phyloP scores from a whole-genome alignment of 768 basidiomycete species.

The Sarcomyxa edulis region DNA sequence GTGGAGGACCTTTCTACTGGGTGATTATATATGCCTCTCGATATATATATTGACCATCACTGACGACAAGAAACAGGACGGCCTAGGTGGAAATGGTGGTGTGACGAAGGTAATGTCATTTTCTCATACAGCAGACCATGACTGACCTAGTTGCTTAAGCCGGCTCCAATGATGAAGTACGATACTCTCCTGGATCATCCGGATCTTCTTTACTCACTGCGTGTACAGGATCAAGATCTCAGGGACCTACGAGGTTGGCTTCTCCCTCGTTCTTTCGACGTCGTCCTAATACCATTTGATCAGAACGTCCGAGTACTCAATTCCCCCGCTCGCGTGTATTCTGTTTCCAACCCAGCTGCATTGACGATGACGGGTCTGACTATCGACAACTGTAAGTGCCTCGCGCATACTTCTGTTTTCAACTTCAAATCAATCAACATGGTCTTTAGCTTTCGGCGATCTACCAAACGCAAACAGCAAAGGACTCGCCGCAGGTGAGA shows the following conservation, averaged over 20 bases:
- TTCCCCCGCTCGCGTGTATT: constrained; percentile 33
- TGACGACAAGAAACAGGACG: constrained; percentile 27
- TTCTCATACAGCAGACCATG: too few relatives aligned
- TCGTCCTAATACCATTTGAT: constrained; percentile 17
- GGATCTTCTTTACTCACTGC: constrained; percentile 1
- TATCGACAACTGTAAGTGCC: constrained; percentile 51
- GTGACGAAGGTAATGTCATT: too few relatives aligned
- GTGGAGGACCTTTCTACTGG: constrained; percentile 40
- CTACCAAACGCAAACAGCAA: constrained; percentile 44
- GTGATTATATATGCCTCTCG: constrained; percentile 14
- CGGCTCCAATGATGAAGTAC: constrained; percentile 40
- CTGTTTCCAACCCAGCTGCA: constrained; percentile 32
- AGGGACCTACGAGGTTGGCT: constrained; percentile 26
- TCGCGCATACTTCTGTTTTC: not conserved
- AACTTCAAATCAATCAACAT: too few relatives aligned
- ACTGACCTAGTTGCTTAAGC: too few relatives aligned
- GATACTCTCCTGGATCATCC: not conserved
- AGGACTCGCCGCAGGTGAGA: constrained; percentile 35
- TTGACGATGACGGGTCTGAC: constrained; percentile 38
- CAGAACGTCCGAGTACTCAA: constrained; percentile 37
- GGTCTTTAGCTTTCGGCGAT: constrained; percentile 43
- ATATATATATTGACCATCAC: not conserved
- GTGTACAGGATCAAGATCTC: constrained; percentile 29
- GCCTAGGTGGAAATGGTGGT: constrained; percentile 32
- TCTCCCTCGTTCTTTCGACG: constrained; percentile 13